These are phyloP conservation scores for Aegilops umbellulata DNA, from an alignment of 176 grass and related monocot species.

Conservation along the genomic window DNA sequence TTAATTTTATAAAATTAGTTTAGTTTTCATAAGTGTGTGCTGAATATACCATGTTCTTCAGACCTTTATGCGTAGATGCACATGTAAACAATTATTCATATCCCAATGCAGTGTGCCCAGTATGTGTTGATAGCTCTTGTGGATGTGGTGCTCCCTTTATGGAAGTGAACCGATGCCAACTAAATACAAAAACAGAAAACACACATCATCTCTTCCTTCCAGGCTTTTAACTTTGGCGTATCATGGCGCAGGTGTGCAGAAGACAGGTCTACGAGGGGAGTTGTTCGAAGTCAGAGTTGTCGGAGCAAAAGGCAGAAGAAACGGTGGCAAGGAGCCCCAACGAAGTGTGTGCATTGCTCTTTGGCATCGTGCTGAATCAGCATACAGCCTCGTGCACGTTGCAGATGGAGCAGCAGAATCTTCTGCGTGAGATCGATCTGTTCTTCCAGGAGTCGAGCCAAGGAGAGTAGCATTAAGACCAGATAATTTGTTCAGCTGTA, in stretches of 20 bases:
- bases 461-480: conserved; percentile 28
- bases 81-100: neutral
- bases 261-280: conserved; percentile 63
- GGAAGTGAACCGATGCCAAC: neutral
- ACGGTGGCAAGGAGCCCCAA: conserved; percentile 6
- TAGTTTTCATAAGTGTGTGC: neutral
- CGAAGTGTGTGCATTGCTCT: conserved; percentile 47
- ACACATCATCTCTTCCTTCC: neutral
- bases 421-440: conserved; percentile 66
- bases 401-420: conserved; percentile 47
- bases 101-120: neutral
- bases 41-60: neutral
- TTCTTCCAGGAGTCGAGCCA: conserved; percentile 64
- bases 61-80: neutral
- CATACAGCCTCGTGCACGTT: neutral
- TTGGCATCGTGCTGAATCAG: conserved; percentile 50
- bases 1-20: neutral
- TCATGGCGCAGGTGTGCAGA: conserved; percentile 55
- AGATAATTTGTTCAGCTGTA: neutral
- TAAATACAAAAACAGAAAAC: neutral
- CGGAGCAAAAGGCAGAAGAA: conserved; percentile 27
- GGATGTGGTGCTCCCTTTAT: neutral
- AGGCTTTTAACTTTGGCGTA: neutral
- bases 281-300: conserved; percentile 33
- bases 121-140: neutral